Conservation (phyloP, 305 asterid genomes). For the Ruellia speciosa region DNA sequence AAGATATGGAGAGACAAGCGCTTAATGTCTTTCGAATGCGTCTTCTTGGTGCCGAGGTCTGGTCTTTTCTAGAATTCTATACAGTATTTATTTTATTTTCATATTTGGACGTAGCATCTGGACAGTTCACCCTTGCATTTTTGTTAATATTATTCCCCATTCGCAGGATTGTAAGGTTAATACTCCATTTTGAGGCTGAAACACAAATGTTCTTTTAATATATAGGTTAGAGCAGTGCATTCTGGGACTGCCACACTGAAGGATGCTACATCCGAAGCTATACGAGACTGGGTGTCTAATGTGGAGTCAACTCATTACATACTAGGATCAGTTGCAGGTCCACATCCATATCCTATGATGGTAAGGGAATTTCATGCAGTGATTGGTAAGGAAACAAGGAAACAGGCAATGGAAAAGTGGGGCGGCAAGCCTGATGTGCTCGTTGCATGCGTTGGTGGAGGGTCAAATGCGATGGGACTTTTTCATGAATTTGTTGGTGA, state of each 20-base stretch:
- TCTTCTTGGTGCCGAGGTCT: conserved; percentile 98
- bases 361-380: conserved; percentile 90
- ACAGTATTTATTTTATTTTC: too few species aligned
- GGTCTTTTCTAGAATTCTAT: too few species aligned
- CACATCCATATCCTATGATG: conserved; percentile 98
- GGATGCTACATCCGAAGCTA: conserved; percentile 97
- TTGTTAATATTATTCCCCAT: too few species aligned
- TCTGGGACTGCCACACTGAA: conserved; percentile 93
- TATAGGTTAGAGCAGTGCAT: conserved; percentile 81
- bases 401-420: conserved; percentile 89
- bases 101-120: too few species aligned
- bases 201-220: too few species aligned
- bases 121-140: too few species aligned
- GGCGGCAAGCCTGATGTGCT: conserved; percentile 81
- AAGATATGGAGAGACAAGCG: conserved; percentile 93
- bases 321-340: conserved; percentile 90
- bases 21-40: conserved; percentile 91
- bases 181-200: too few species aligned
- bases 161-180: too few species aligned
- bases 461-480: conserved; percentile 96
- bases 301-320: conserved; percentile 91
- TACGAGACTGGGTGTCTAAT: conserved; percentile 88
- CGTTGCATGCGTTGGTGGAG: conserved; percentile 95
- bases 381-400: conserved; percentile 92
- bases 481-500: conserved; percentile 90